Base-by-base conservation (phyloP, 441 rosid species). In the Flueggea neowawraea region DNA sequence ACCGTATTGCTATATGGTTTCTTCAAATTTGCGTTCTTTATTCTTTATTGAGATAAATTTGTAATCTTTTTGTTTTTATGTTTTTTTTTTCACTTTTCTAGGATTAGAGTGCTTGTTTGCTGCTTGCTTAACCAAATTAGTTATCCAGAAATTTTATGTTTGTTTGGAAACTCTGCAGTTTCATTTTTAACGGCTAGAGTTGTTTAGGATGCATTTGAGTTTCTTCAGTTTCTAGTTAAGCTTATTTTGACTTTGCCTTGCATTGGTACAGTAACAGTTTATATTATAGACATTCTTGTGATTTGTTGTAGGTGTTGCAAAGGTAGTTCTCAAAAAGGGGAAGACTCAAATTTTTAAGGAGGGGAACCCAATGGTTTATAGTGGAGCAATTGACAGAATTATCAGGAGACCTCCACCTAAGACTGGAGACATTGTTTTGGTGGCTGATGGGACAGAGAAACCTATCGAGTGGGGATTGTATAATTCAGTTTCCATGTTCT, bases 341-440 rank as follows among this genome's bases (percentile, higher is more conserved):
- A 90, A 88, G 76, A 75, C 89, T 45, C 95, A 90, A 67, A 75
- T 93, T 48, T 90, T 93, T 61, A 90, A 85, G 75, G 89, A 85
- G 41, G 98, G 97, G 59, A 88, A 82, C 36, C 98, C 98, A 32
- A 93, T 88, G 96, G 97, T 87, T 14, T 93, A 85, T 66, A 88
- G 93, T 71, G 95, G 97, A 74, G 96, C 96, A 10, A 84, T 93
- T 12, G 97, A 93, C 66, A 81, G 97, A 73, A 82, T 93, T 68
- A 80, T 87, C 9, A 95, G 98, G 55, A 80, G 84, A 62, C 98
- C 96, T 10, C 95, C 88, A 33, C 95, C 98, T 11, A 77, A 68
- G 73, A 85, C 93, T 10, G 97, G 95, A 66, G 98, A 93, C 75
- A 75, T 88, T 65, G 98, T 93, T 63, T 66, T 90, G 61, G 93